phyloP scores from a whole-genome alignment of 169 alveolate species.

The Haemoproteus tartakovskyi region DNA sequence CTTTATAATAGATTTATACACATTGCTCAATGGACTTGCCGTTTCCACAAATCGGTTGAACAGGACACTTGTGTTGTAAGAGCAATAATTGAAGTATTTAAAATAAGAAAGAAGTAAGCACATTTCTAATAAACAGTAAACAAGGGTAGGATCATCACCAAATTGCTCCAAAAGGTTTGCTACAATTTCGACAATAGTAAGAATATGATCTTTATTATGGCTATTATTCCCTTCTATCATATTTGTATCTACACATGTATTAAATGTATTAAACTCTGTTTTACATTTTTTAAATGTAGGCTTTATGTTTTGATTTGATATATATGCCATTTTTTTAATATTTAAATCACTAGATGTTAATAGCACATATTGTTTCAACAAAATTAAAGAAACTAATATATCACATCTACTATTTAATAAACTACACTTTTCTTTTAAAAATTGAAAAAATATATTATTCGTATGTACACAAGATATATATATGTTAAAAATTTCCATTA shows the following conservation, averaged over 20 bases:
- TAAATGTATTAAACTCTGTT: too few species aligned
- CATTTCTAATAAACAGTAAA: constrained; percentile 34
- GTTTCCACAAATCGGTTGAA: constrained; percentile 12
- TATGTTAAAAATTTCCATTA: constrained; percentile 45
- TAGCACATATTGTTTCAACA: constrained; percentile 40
- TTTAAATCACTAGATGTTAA: constrained; percentile 27
- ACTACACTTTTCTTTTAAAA: constrained; percentile 31
- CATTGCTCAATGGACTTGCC: constrained; percentile 19
- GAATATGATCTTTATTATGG: constrained; percentile 26
- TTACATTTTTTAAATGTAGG: neutral
- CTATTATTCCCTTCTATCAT: too few species aligned
- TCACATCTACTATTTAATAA: constrained; percentile 12
- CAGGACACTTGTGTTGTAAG: constrained; percentile 50
- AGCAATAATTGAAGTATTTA: constrained; percentile 20
- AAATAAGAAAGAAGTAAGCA: constrained; percentile 12
- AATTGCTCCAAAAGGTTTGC: constrained; percentile 12
- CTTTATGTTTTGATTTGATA: constrained; percentile 38
- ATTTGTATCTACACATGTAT: too few species aligned
- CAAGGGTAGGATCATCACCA: constrained; percentile 25
- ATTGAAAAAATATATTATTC: constrained; percentile 10
- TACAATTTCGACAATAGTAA: constrained; percentile 16
- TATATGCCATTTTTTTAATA: constrained; percentile 1
- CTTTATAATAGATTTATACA: neutral
- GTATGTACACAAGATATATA: constrained; percentile 38
- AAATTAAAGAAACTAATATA: constrained; percentile 11